Base-by-base conservation (phyloP, 176 grass and related monocot species). In the Chloris gayana region DNA sequence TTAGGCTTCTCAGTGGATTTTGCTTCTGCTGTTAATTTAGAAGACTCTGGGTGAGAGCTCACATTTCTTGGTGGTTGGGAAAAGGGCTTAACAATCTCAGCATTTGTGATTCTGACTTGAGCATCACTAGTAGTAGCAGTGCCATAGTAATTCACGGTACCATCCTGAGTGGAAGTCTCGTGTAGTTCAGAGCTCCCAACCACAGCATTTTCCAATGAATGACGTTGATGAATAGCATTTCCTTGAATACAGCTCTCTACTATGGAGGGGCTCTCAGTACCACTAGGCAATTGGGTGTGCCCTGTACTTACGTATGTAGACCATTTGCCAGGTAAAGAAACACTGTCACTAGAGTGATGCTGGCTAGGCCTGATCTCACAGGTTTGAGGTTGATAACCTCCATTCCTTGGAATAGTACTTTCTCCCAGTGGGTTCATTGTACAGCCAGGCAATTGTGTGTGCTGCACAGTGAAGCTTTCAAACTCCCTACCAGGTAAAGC, bases 401-500 rank as follows among this genome's bases (percentile, higher is more conserved):
- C 83, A 78, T 70, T 82, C 62, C 41, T 65, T 30, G 15, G 61
- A 35, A 57, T 49, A 84, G n/a, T 70, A 51, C 74, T 90, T 44
- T 64, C 70, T 77, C 35, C 74, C 34, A 32, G 38, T 37, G 74
- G 50, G 51, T 60, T 85, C 70, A 45, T 65, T 21, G 45, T 62
- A 84, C 64, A 59, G 27, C 38, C 75, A 76, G 74, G 67, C 71
- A 67, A 76, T 65, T 76, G 27, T 49, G 60, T 67, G 69, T 67
- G 39, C 38, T 64, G 64, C 7, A 30, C 14, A 77, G 46, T 87
- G 25, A 88, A 67, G 64, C 67, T 64, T 54, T 21, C 50, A 39
- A 72, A 87, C 56, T 76, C 67, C 19, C 81, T 78, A 31, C 81
- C 67, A 79, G 67, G 67, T 82, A 83, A 76, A 61, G 72, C 46